Evolutionary conservation across 2,329 filamentous ascomycete species (phyloP), one percentile per base, ranked within the genome.

Genomic region (Zymoseptoria pseudotritici): DNA sequence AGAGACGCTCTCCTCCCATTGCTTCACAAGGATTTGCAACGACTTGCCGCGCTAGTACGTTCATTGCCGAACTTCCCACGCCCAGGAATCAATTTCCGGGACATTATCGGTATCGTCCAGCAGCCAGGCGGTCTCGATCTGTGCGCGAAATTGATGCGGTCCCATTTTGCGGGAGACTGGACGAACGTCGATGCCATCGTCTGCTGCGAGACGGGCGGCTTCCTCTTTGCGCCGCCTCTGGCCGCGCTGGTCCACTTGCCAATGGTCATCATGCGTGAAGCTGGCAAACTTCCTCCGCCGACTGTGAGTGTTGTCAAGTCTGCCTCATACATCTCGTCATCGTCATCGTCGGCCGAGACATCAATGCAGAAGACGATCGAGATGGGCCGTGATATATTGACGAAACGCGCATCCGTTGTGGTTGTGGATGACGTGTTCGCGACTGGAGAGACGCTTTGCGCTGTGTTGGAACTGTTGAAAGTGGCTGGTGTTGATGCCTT

Each of bases 401-500:
- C 73, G 0, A 66, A 24, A 42, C 76, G 72, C 1, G 72, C 69
- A 3, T 74, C 73, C 3, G 78, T 86, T 10, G 74, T 86, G n/a
- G 76, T 86, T 0, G 76, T 86, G 4, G 83, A 86, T 60, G 83
- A 86, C 70, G 82, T 85, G 26, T 77, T 86, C 58, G 76, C 83
- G 5, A 82, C 80, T 0, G 83, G 82, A 1, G 64, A 75, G 64
- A 86, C 83, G 2, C 77, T 86, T 46, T 79, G 74, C 68, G 81
- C 80, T 6, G 75, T 83, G 42, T 65, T 86, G 36, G 63, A 75
- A 64, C 71, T 86, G 1, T 67, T 86, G 24, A 11, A 50, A 0
- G 54, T 80, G 65, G 76, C 73, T 61, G 78, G 79, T 0, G 62
- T 84, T 17, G 8, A 53, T n/a, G 42, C 60, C 0, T 73, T 78